A percentile compares a stretch with the other conserved stretches of the same genome.
Conservation (phyloP, 176 grass and related monocot species). For the Oryza rufipogon region DNA sequence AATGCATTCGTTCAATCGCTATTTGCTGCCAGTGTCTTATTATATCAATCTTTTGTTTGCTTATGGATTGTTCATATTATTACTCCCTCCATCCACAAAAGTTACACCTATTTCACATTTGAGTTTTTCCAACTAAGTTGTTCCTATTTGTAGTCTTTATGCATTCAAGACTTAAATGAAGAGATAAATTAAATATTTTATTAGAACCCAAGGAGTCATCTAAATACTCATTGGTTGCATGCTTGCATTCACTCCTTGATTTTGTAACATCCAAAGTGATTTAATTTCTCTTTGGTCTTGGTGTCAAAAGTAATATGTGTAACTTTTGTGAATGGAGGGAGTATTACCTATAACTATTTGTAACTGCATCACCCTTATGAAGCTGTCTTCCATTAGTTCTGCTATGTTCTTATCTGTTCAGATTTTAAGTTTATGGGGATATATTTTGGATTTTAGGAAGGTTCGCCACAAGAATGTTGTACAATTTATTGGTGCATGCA, state of each 20-base stretch:
- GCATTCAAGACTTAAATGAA: too few species aligned
- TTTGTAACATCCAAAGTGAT: too few species aligned
- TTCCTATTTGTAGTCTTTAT: too few species aligned
- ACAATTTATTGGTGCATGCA: conserved; percentile 97
- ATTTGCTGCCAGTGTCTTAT: conserved; percentile 15
- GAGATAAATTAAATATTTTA: too few species aligned
- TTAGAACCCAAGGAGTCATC: too few species aligned
- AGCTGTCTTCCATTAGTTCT: conserved; percentile 18
- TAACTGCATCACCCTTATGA: background rate
- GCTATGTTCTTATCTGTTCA: conserved; percentile 7
- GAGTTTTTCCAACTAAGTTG: too few species aligned
- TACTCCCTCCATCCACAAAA: background rate
- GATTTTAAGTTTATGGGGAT: conserved; percentile 25
- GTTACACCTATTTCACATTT: too few species aligned
- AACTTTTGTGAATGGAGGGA: too few species aligned
- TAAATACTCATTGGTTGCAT: too few species aligned
- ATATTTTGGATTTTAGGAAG: conserved; percentile 67
- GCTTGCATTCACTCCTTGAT: too few species aligned
- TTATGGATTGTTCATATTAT: conserved; percentile 2
- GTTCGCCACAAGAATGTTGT: conserved; percentile 98
- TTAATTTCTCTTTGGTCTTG: too few species aligned
- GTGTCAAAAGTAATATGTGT: too few species aligned
- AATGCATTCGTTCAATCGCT: background rate
- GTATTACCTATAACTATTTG: background rate
- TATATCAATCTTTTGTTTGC: background rate